A percentile compares a stretch with the other conserved stretches of the same genome.
phyloP scores from a whole-genome alignment of 2,329 filamentous ascomycete genomes.

The Coleophoma crateriformis region DNA sequence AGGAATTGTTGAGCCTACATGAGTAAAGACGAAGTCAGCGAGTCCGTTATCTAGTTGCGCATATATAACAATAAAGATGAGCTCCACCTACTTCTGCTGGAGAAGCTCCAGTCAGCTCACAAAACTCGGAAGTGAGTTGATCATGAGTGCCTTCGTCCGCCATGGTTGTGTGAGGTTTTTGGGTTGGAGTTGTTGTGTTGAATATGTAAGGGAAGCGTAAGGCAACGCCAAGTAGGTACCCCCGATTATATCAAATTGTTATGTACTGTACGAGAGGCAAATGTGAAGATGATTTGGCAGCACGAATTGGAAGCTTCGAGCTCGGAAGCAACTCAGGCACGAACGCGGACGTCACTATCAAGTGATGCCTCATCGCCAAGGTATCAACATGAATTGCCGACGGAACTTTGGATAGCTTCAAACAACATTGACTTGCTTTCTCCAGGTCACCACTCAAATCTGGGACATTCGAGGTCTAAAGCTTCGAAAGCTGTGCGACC shows the following conservation, averaged over 20 bases:
- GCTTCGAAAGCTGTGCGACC: background rate
- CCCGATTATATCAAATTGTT: background rate
- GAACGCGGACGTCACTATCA: background rate
- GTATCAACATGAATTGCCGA: background rate
- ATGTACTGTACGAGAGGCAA: no score
- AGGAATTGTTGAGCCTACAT: conserved; percentile 63
- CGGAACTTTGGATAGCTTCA: background rate
- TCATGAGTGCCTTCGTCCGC: conserved; percentile 33
- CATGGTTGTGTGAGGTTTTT: conserved; percentile 13
- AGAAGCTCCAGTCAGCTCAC: conserved; percentile 46
- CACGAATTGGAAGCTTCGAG: background rate
- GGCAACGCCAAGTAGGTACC: background rate
- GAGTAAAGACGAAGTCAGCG: conserved; percentile 3
- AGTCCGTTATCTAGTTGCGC: no score
- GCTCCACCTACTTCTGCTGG: conserved; percentile 37
- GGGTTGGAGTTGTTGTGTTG: background rate
- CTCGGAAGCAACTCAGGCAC: background rate
- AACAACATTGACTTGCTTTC: background rate
- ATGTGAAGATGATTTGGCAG: no score
- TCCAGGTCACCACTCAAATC: no score
- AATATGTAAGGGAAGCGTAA: background rate
- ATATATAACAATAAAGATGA: no score
- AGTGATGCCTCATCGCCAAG: background rate
- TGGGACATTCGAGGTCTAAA: background rate
- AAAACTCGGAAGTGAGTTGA: conserved; percentile 45